phyloP scores from a whole-genome alignment of 2,329 filamentous ascomycete genomes.

The Curvularia eragrostidis region DNA sequence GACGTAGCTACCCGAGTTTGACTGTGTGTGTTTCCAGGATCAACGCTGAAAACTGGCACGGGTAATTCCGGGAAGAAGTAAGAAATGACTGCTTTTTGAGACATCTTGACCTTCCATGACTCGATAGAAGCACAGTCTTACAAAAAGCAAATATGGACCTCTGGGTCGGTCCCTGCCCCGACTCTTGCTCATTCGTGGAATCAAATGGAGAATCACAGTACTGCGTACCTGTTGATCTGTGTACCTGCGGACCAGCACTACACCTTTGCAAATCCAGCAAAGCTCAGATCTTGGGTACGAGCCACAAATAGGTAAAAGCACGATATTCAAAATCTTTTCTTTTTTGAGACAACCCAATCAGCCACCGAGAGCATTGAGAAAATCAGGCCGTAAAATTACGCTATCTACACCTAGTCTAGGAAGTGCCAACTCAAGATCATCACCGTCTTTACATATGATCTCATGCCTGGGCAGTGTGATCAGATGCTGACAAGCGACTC shows the following conservation, averaged over 20 bases:
- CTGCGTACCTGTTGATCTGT: not conserved
- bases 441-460: slow-evolving; percentile 4
- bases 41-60: slow-evolving; percentile 2
- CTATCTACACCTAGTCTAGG: not conserved
- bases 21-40: not conserved
- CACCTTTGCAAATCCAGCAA: not conserved
- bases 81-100: not conserved
- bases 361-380: not conserved
- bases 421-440: slow-evolving; percentile 6
- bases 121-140: not conserved
- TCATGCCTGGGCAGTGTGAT: not conserved
- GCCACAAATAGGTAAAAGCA: not conserved
- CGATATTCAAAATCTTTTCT: not conserved
- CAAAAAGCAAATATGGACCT: not conserved
- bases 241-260: not conserved
- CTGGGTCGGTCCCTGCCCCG: not conserved
- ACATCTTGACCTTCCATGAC: not conserved
- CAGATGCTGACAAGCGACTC: not conserved
- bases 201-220: not conserved
- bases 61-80: not conserved
- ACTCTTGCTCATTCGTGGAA: not conserved
- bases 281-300: not conserved
- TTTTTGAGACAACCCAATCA: not conserved
- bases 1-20: slow-evolving; percentile 1
- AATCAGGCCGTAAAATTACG: not conserved